These are phyloP conservation scores for Leishmania martiniquensis DNA, from an alignment of 208 protist species.

Conservation along the genomic window DNA sequence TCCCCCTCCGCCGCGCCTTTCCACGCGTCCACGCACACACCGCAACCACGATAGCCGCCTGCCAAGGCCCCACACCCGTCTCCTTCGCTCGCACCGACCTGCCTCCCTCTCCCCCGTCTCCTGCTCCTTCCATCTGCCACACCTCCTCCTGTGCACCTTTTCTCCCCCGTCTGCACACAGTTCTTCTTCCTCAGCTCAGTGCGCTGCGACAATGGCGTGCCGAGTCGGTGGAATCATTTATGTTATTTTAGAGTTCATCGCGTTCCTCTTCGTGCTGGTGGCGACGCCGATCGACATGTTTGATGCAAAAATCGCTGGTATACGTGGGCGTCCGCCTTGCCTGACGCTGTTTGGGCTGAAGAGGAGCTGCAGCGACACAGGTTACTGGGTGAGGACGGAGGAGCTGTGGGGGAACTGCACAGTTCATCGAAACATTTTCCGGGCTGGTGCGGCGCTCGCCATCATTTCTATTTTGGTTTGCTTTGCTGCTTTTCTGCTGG, in stretches of 20 bases:
- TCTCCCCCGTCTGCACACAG: too few species aligned
- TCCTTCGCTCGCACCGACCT: too few species aligned
- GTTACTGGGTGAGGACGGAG: constrained; percentile 7
- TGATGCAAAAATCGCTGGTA: neutral
- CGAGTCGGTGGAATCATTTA: neutral
- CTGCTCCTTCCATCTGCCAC: too few species aligned
- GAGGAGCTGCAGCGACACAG: constrained; percentile 41
- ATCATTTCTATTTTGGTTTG: constrained; percentile 39
- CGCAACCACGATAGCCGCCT: too few species aligned
- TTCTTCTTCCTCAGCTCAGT: neutral
- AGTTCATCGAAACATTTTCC: constrained; percentile 32
- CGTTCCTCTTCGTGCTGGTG: neutral
- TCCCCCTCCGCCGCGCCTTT: too few species aligned
- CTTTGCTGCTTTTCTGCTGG: constrained; percentile 32
- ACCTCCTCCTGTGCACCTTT: neutral
- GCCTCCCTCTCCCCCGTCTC: too few species aligned
- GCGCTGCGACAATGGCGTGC: neutral
- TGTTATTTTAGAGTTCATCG: neutral
- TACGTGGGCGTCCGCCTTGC: neutral
- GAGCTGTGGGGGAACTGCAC: constrained; percentile 25
- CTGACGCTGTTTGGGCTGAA: constrained; percentile 29
- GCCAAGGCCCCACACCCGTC: too few species aligned
- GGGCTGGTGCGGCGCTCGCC: constrained; percentile 37
- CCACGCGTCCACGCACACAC: too few species aligned
- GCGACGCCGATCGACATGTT: neutral